A percentile compares a stretch with the other conserved stretches of the same genome.
phyloP scores from a whole-genome alignment of 441 rosid genomes.

The Sinapis alba region DNA sequence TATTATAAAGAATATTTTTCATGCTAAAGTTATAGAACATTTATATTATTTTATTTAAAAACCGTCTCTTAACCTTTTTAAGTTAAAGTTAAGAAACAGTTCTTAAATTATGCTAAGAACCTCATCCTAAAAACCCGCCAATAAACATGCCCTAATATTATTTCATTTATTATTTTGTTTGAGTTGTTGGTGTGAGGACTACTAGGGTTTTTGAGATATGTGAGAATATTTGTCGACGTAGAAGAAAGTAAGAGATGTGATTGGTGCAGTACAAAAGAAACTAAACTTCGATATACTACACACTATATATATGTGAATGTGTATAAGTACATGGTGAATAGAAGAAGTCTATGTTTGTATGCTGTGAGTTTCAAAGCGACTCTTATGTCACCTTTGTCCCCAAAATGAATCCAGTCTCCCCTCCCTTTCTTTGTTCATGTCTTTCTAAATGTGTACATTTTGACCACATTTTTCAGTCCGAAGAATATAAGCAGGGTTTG shows the following conservation, averaged over 20 bases:
- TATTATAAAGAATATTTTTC: conserved; percentile 12
- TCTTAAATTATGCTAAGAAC: too few relatives aligned
- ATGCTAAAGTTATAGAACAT: too few relatives aligned
- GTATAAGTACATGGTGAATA: conserved; percentile 20
- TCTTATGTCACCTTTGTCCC: conserved; percentile 41
- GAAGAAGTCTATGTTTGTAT: conserved; percentile 27
- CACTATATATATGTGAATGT: conserved; percentile 19
- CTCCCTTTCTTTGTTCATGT: conserved; percentile 30
- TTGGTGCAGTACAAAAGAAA: conserved; percentile 35
- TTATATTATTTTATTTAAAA: too few relatives aligned
- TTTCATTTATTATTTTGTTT: conserved; percentile 1
- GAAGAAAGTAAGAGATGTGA: conserved; percentile 30
- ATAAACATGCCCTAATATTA: too few relatives aligned
- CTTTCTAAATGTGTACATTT: conserved; percentile 41
- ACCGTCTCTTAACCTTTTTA: too few relatives aligned
- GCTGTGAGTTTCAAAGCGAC: conserved; percentile 40
- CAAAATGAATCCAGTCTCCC: conserved; percentile 25
- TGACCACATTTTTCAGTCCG: conserved; percentile 34
- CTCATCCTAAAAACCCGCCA: too few relatives aligned
- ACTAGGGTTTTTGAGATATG: conserved; percentile 32
- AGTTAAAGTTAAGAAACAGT: too few relatives aligned
- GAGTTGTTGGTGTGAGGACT: conserved; percentile 33
- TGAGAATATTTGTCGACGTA: conserved; percentile 37
- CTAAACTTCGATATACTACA: conserved; percentile 2
- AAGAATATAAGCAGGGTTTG: conserved; percentile 30